Conservation (phyloP, 1,284 basidiomycete genomes). For the Ceratobasidium sp. region DNA sequence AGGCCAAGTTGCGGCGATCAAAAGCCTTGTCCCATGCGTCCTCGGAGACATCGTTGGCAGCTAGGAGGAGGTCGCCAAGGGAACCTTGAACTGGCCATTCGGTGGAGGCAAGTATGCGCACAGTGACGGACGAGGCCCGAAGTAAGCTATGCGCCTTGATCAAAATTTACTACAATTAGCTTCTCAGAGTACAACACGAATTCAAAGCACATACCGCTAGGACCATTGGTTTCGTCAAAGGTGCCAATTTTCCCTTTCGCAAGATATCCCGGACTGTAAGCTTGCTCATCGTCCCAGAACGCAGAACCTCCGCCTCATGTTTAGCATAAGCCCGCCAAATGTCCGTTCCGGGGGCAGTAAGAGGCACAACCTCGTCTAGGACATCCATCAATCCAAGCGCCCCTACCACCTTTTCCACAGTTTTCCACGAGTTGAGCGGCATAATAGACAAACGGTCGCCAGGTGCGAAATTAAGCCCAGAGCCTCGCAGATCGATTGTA, state of each 20-base stretch:
- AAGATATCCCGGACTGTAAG: conserved; percentile 44
- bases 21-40: conserved; percentile 41
- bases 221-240: conserved; percentile 43
- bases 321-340: conserved; percentile 41
- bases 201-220: conserved; percentile 21
- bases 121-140: conserved; percentile 36
- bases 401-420: conserved; percentile 42
- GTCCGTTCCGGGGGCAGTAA: conserved; percentile 20
- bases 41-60: conserved; percentile 33
- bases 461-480: conserved; percentile 41
- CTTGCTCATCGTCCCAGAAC: conserved; percentile 10
- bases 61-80: conserved; percentile 40
- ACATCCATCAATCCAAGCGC: conserved; percentile 43
- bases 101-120: conserved; percentile 35
- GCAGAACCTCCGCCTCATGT: conserved; percentile 42
- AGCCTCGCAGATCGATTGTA: conserved; percentile 32
- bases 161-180: neutral
- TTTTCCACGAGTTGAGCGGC: conserved; percentile 42
- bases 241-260: conserved; percentile 39
- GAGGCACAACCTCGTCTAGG: conserved; percentile 37
- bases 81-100: conserved; percentile 45
- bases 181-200: neutral
- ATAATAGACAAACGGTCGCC: conserved; percentile 44
- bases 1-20: conserved; percentile 22
- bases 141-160: conserved; percentile 33